These are phyloP conservation scores for Arbutus unedo DNA, from an alignment of 148 eudicot genomes.

Conservation along the genomic window DNA sequence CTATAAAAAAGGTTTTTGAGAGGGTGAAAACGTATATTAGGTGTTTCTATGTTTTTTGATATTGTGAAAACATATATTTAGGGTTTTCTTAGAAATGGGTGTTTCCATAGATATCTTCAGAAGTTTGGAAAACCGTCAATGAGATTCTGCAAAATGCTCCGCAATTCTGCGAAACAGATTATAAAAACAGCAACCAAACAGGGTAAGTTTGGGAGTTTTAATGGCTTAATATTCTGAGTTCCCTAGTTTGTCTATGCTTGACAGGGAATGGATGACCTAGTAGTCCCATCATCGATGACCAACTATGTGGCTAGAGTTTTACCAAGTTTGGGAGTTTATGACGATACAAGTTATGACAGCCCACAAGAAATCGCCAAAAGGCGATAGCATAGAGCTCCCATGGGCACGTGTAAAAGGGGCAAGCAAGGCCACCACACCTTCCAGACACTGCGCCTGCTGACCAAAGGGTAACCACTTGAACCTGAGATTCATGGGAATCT, in stretches of 20 bases:
- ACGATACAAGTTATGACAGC: too few relatives aligned
- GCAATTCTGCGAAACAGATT: background rate
- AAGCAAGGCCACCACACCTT: too few relatives aligned
- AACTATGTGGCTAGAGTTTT: constrained; percentile 30
- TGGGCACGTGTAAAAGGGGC: too few relatives aligned
- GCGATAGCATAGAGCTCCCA: constrained; percentile 24
- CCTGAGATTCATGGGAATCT: too few relatives aligned
- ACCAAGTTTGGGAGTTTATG: constrained; percentile 22
- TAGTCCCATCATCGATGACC: background rate
- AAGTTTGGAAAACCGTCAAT: background rate
- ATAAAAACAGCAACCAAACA: background rate
- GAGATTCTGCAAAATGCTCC: background rate
- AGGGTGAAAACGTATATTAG: too few relatives aligned
- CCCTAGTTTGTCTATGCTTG: background rate
- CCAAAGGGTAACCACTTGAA: too few relatives aligned
- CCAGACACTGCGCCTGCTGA: too few relatives aligned
- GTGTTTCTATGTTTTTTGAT: too few relatives aligned
- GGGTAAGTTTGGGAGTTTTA: background rate
- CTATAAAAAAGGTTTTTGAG: too few relatives aligned
- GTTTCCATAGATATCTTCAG: background rate
- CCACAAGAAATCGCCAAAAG: too few relatives aligned
- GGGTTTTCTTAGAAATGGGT: background rate
- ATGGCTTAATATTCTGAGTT: background rate
- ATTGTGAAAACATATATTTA: too few relatives aligned
- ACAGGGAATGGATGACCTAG: background rate